These are phyloP conservation scores for Mycogone perniciosa DNA, from an alignment of 2,329 filamentous ascomycete species.

Conservation along the genomic window DNA sequence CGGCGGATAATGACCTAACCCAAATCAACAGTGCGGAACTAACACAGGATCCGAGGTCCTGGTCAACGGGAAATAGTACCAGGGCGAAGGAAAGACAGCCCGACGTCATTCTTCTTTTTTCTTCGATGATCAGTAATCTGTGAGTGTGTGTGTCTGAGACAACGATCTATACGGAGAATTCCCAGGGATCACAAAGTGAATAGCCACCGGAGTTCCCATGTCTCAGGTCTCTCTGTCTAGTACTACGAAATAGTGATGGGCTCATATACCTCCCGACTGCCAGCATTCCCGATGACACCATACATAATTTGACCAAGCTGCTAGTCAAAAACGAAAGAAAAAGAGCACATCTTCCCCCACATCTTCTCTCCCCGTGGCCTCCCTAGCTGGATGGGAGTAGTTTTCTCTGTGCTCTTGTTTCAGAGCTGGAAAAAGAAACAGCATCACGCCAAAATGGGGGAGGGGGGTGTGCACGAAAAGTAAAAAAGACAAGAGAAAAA, in stretches of 20 bases:
- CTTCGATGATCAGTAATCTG: slow-evolving; percentile 1
- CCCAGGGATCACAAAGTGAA: neutral
- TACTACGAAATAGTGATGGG: neutral
- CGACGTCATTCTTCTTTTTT: neutral
- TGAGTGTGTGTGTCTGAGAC: neutral
- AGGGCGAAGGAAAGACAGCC: neutral
- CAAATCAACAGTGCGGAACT: neutral
- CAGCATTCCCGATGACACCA: neutral
- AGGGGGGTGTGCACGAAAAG: too few relatives aligned
- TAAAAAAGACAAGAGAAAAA: too few relatives aligned
- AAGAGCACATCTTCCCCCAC: neutral
- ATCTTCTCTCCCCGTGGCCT: neutral
- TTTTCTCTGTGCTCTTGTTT: too few relatives aligned
- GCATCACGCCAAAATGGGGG: too few relatives aligned
- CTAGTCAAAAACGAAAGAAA: too few relatives aligned
- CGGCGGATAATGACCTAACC: neutral
- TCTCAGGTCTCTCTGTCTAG: neutral
- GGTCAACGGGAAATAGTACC: neutral
- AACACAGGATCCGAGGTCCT: neutral
- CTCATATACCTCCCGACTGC: neutral
- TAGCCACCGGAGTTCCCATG: neutral
- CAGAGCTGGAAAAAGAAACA: too few relatives aligned
- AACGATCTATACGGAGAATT: slow-evolving; percentile 5
- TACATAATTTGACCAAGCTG: too few relatives aligned
- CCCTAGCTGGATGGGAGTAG: too few relatives aligned